These are phyloP conservation scores for Cladosporium oxysporum DNA, from an alignment of 2,329 filamentous ascomycete genomes.

Conservation along the genomic window DNA sequence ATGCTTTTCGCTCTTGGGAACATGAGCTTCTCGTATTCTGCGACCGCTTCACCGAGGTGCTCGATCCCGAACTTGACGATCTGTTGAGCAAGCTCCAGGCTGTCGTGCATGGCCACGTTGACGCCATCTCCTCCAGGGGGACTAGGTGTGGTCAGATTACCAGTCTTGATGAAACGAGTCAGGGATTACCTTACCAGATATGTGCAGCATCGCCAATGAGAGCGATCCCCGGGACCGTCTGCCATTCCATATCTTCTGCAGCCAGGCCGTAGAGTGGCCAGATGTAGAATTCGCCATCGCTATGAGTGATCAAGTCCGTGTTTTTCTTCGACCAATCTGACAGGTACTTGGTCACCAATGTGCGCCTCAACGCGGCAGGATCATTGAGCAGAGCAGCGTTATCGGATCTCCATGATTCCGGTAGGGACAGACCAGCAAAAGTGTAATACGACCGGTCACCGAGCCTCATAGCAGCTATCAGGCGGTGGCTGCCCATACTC, in stretches of 20 bases:
- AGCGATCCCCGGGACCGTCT: constrained; percentile 52
- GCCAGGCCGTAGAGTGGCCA: constrained; percentile 58
- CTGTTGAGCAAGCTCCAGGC: constrained; percentile 50
- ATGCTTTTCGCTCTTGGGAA: constrained; percentile 30
- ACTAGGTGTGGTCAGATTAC: constrained; percentile 13
- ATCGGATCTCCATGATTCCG: constrained; percentile 26
- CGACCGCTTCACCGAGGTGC: constrained; percentile 30
- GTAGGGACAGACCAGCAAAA: constrained; percentile 23
- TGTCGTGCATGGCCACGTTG: constrained; percentile 59
- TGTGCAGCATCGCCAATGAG: constrained; percentile 63
- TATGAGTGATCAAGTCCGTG: constrained; percentile 45
- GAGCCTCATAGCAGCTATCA: constrained; percentile 26
- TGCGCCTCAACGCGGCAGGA: constrained; percentile 41
- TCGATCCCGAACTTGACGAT: constrained; percentile 39
- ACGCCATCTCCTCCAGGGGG: constrained; percentile 62
- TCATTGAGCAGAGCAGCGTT: constrained; percentile 32
- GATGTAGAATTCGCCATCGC: constrained; percentile 42
- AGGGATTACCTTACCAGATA: constrained; percentile 46
- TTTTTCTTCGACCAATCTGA: constrained; percentile 48
- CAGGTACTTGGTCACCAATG: constrained; percentile 42
- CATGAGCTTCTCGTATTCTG: constrained; percentile 38
- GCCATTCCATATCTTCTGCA: constrained; percentile 49
- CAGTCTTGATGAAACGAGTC: background rate
- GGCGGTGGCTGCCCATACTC: constrained; percentile 26
- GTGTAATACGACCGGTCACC: constrained; percentile 29